Base-by-base conservation (phyloP, 495 filamentous ascomycete species). In the Articulospora tetracladia region DNA sequence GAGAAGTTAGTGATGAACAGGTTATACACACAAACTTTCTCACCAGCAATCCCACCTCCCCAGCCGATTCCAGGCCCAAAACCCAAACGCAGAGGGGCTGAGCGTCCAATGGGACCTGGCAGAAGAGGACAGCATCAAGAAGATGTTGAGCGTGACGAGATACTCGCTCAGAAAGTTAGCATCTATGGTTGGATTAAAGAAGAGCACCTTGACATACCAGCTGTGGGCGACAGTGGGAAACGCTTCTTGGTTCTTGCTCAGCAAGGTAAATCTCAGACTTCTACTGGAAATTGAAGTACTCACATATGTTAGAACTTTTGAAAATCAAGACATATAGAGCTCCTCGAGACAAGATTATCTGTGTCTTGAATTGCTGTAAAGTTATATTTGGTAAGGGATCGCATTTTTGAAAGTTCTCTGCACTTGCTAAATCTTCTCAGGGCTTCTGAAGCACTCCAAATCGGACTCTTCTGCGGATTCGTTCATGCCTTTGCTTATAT, bases 1-100 rank as follows among this genome's bases (percentile, higher is more conserved):
- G 94, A 99, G 79, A 99, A 99, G 70, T 84, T 99, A 24, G 94
- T 99, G 19, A 99, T 99, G 94, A 99, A 99, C 70, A 82, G 95
- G 55, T 77, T 99, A 4, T 98, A 99, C 69, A 86, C 87, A 1
- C 95, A 99, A 72, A 96, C 95, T 0, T 99, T 99, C 71, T 96
- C 94, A 1, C 93, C 94, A 1, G 89, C 89, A 17, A 99, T 99
- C 52, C 85, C 91, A 3, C 75, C 90, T 7, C 88, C 91, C 3
- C 84, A 88, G 53, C 84, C 89, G n/a, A 81, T 90, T 52, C 83
- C 85, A 2, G 82, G 80, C 11, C 82, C 79, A 46, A 93, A 86
- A 68, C 85, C 85, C 27, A 89, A 84, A 68, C 79, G 83, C 62
- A 85, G 83, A 65, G 83, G 85, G 55, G 79, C 80, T 23, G 88